Evolutionary conservation across 2,329 filamentous ascomycete genomes (phyloP).

Genomic region (Scedosporium minutisporum): DNA sequence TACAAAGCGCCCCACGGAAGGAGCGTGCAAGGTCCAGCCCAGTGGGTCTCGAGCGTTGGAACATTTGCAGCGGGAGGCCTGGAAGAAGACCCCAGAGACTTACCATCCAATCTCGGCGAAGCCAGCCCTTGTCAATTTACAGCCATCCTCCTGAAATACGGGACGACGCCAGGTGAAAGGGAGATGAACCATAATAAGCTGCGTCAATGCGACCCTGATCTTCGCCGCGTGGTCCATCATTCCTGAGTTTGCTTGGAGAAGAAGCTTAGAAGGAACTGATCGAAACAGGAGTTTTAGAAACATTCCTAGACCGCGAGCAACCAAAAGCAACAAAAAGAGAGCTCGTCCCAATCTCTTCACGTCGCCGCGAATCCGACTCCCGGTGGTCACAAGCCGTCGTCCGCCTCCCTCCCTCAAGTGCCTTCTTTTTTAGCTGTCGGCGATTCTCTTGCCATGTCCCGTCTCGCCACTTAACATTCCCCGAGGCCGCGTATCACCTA

Average conservation of each 20-base stretch:
- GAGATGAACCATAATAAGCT: neutral
- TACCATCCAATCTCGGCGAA: neutral
- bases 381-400: too few species aligned
- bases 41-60: neutral
- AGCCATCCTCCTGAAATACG: neutral
- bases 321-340: neutral
- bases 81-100: neutral
- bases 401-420: too few species aligned
- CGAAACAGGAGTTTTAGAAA: neutral
- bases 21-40: neutral
- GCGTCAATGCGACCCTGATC: slow-evolving; percentile 1
- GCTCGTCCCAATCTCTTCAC: too few species aligned
- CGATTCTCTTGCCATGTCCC: neutral
- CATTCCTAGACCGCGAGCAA: neutral
- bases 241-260: neutral
- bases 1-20: too few species aligned
- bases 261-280: neutral
- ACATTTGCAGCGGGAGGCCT: neutral
- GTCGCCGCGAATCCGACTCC: too few species aligned
- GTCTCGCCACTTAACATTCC: neutral
- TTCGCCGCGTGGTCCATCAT: neutral
- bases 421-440: neutral
- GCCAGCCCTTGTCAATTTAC: neutral
- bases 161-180: neutral
- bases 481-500: neutral